phyloP scores from a whole-genome alignment of 129 eudicot species.

The Centrapalus pauciflorus region DNA sequence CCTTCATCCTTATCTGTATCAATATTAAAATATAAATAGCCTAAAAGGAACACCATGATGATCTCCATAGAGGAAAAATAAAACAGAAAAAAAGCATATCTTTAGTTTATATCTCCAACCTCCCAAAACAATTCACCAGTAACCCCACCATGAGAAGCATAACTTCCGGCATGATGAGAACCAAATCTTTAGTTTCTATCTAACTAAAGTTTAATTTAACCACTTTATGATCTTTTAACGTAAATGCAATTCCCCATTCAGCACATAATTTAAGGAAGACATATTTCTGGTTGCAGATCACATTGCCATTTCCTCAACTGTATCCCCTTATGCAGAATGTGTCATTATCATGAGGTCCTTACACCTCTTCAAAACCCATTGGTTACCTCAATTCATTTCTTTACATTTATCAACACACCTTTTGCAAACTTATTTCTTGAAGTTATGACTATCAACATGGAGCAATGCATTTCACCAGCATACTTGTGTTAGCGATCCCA shows the following conservation, averaged over 20 bases:
- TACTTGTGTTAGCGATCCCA: neutral
- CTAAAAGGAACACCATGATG: neutral
- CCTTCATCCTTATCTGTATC: neutral
- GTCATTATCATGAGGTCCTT: constrained; percentile 3
- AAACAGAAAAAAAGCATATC: neutral
- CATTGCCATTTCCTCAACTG: neutral
- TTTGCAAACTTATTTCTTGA: neutral
- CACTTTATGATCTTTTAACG: neutral
- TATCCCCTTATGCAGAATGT: constrained; percentile 7
- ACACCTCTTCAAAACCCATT: neutral
- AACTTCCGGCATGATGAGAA: neutral
- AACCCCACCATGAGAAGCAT: neutral
- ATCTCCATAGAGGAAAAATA: neutral
- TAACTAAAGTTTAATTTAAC: neutral
- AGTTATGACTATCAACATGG: neutral
- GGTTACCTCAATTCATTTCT: neutral
- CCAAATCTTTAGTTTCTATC: neutral
- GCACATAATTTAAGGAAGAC: neutral
- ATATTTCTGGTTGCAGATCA: neutral
- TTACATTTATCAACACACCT: neutral
- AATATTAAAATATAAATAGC: neutral
- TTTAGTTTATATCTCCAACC: too few relatives aligned
- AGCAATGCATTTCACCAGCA: neutral
- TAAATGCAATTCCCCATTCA: neutral
- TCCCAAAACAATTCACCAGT: neutral